A percentile compares a stretch with the other conserved stretches of the same genome.
phyloP scores from a whole-genome alignment of 306 rosid genomes.

The Cucumis cinereus region DNA sequence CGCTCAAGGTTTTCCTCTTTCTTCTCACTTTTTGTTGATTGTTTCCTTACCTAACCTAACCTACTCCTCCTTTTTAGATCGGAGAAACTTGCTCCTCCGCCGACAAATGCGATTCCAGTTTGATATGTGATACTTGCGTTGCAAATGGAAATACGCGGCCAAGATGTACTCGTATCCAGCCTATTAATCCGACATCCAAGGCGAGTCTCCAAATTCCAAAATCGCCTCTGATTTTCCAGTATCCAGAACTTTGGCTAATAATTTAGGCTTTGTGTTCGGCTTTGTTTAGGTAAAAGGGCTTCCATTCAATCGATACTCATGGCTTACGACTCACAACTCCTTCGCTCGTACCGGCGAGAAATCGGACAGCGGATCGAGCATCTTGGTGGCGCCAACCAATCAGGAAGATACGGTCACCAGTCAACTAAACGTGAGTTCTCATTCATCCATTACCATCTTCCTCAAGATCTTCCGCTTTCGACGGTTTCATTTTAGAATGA shows the following conservation, averaged over 20 bases:
- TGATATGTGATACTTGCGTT: slow-evolving; percentile 55
- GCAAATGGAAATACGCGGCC: slow-evolving; percentile 83
- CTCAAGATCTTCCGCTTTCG: background rate
- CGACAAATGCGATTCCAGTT: slow-evolving; percentile 52
- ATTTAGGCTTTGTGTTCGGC: background rate
- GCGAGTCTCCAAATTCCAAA: slow-evolving; percentile 17
- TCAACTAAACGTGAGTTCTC: slow-evolving; percentile 58
- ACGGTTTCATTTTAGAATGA: background rate
- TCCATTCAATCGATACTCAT: slow-evolving; percentile 70
- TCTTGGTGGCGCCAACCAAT: slow-evolving; percentile 53
- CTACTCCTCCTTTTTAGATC: slow-evolving; percentile 29
- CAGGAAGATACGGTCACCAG: slow-evolving; percentile 59
- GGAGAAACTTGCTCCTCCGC: slow-evolving; percentile 80
- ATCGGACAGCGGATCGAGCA: slow-evolving; percentile 46
- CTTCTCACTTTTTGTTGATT: background rate
- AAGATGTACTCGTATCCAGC: slow-evolving; percentile 69
- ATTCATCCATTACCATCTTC: background rate
- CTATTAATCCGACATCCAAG: slow-evolving; percentile 45
- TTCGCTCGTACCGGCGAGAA: slow-evolving; percentile 49
- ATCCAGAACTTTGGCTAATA: background rate
- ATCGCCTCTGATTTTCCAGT: background rate
- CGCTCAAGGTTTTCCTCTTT: slow-evolving; percentile 44
- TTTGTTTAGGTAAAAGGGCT: slow-evolving; percentile 46
- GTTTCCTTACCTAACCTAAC: background rate
- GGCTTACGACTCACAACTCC: slow-evolving; percentile 95